phyloP scores from a whole-genome alignment of 192 early-diverging fungal genomes.

The Coemansia sp. region DNA sequence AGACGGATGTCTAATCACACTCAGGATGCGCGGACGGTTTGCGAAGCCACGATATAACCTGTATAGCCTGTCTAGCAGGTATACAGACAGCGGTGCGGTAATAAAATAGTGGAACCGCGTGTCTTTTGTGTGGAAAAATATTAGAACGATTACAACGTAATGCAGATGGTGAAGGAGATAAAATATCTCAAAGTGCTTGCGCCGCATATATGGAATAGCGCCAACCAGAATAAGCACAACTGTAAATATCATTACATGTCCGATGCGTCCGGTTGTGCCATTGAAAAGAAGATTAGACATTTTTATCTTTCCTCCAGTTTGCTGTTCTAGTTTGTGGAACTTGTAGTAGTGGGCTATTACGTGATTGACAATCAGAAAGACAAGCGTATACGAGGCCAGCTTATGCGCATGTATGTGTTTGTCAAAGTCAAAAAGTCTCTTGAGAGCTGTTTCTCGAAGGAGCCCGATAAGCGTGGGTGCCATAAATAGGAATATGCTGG shows the following conservation, averaged over 20 bases:
- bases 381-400: slow-evolving; percentile 65
- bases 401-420: slow-evolving; percentile 81
- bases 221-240: slow-evolving; percentile 18
- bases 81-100: slow-evolving; percentile 60
- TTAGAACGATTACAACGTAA: slow-evolving; percentile 66
- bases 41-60: slow-evolving; percentile 65
- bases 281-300: slow-evolving; percentile 55
- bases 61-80: slow-evolving; percentile 65
- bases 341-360: slow-evolving; percentile 69
- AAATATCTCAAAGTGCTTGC: slow-evolving; percentile 65
- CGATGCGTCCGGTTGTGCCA: slow-evolving; percentile 67
- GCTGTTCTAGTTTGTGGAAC: slow-evolving; percentile 46
- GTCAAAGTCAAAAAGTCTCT: slow-evolving; percentile 68
- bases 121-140: slow-evolving; percentile 69
- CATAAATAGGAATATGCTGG: slow-evolving; percentile 66
- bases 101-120: slow-evolving; percentile 76
- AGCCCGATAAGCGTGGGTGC: slow-evolving; percentile 71
- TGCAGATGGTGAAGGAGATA: slow-evolving; percentile 84
- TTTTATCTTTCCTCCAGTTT: slow-evolving; percentile 24
- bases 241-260: slow-evolving; percentile 52
- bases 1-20: slow-evolving; percentile 80
- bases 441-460: slow-evolving; percentile 67
- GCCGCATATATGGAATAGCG: slow-evolving; percentile 35
- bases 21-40: slow-evolving; percentile 65
- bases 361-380: slow-evolving; percentile 68